phyloP scores from a whole-genome alignment of 768 basidiomycete species.

The Calocybe indica region DNA sequence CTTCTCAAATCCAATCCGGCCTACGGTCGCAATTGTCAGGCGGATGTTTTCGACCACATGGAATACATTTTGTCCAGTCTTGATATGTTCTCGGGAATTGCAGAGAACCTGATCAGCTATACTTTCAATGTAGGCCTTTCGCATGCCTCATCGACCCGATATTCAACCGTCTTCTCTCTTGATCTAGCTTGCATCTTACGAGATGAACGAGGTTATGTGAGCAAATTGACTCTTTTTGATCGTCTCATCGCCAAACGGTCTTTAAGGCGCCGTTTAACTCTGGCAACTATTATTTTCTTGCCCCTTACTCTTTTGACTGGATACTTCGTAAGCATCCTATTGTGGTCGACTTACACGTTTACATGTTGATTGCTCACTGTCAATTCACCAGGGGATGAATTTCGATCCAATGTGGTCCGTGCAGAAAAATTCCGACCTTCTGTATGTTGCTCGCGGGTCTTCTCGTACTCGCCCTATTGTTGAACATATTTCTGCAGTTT shows the following conservation, averaged over 20 bases:
- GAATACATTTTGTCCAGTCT: constrained; percentile 64
- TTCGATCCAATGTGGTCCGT: constrained; percentile 50
- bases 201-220: constrained; percentile 73
- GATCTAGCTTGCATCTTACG: constrained; percentile 59
- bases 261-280: constrained; percentile 54
- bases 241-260: background rate
- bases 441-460: constrained; percentile 29
- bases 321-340: constrained; percentile 51
- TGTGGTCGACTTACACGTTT: background rate
- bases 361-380: background rate
- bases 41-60: constrained; percentile 74
- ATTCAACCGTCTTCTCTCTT: constrained; percentile 1
- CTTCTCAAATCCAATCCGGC: background rate
- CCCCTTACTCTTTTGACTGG: constrained; percentile 68
- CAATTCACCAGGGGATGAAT: constrained; percentile 58
- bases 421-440: constrained; percentile 31
- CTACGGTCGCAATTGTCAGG: constrained; percentile 28
- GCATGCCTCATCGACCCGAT: background rate
- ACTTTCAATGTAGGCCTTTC: constrained; percentile 58
- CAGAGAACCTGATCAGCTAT: constrained; percentile 68
- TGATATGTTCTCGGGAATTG: constrained; percentile 68
- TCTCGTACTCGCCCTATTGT: constrained; percentile 1
- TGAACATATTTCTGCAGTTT: constrained; percentile 35
- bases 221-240: constrained; percentile 8
- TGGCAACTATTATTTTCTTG: constrained; percentile 65